Percentiles rank a stretch among this genome's conserved stretches.
Evolutionary conservation across 2,329 filamentous ascomycete genomes (phyloP).

Genomic region (Colletotrichum musicola): DNA sequence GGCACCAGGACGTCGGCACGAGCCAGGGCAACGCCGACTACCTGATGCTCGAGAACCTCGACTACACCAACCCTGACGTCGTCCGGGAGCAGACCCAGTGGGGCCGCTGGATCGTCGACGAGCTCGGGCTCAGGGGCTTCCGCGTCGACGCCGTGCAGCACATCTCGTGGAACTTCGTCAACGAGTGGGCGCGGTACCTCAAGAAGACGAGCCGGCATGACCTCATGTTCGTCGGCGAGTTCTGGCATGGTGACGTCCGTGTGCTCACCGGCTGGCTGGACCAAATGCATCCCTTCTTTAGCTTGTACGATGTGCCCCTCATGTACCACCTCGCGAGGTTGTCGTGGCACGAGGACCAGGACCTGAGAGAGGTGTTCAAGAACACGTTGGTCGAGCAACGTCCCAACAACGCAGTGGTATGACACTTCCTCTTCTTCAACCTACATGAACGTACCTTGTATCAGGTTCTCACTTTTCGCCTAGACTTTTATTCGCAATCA

Average conservation of each 20-base stretch:
- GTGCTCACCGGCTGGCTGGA: conserved; percentile 32
- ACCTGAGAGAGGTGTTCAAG: conserved; percentile 31
- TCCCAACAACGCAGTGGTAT: conserved; percentile 33
- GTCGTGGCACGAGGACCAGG: conserved; percentile 28
- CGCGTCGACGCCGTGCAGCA: conserved; percentile 36
- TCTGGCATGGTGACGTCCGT: conserved; percentile 35
- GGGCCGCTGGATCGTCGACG: conserved; percentile 34
- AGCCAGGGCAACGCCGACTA: conserved; percentile 36
- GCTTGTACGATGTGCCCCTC: conserved; percentile 33
- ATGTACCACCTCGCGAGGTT: conserved; percentile 34
- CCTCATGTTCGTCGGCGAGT: conserved; percentile 33
- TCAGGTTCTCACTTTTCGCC: not conserved
- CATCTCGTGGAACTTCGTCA: conserved; percentile 38
- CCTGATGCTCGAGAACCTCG: conserved; percentile 36
- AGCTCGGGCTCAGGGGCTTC: conserved; percentile 29
- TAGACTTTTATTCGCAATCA: conserved; percentile 37
- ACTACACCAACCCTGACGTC: conserved; percentile 35
- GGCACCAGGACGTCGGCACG: conserved; percentile 35
- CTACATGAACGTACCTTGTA: too few relatives aligned
- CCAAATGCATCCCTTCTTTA: conserved; percentile 35
- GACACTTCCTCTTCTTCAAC: not conserved
- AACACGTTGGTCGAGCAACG: conserved; percentile 27
- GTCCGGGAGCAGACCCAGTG: conserved; percentile 31
- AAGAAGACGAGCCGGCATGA: conserved; percentile 21
- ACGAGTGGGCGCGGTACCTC: conserved; percentile 27